Conservation (phyloP, 2,329 filamentous ascomycete genomes). For the Botryosphaeria dothidea region DNA sequence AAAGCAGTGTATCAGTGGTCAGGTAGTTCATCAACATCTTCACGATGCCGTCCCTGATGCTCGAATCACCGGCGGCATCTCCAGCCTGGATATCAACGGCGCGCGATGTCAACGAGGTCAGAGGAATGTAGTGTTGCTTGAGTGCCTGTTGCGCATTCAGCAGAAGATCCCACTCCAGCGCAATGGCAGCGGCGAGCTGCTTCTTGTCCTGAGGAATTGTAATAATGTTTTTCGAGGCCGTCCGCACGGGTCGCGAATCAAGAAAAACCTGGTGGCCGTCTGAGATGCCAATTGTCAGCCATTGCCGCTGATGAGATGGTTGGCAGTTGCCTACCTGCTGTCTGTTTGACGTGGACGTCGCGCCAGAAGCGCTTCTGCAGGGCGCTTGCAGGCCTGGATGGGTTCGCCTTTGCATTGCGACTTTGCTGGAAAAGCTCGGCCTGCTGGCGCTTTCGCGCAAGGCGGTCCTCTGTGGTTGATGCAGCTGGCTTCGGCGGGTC, state of each 20-base stretch:
- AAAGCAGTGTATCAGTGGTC: conserved; percentile 87
- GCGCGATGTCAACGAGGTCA: conserved; percentile 82
- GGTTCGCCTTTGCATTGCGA: conserved; percentile 43
- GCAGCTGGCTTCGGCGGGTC: conserved; percentile 54
- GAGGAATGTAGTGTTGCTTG: conserved; percentile 82
- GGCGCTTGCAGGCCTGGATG: conserved; percentile 48
- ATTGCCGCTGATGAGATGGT: not conserved
- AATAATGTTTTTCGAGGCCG: conserved; percentile 70
- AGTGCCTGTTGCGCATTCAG: conserved; percentile 80
- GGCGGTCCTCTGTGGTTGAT: conserved; percentile 49
- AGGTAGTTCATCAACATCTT: conserved; percentile 79
- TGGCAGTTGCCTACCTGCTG: conserved; percentile 52
- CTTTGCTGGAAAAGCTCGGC: conserved; percentile 50
- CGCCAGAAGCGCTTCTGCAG: conserved; percentile 85
- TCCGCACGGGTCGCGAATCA: conserved; percentile 77
- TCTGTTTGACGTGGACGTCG: conserved; percentile 67
- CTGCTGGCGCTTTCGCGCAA: conserved; percentile 53
- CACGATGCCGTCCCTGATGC: conserved; percentile 65
- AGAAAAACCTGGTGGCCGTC: conserved; percentile 68
- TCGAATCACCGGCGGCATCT: conserved; percentile 54
- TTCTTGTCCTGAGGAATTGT: conserved; percentile 73
- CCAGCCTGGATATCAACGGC: conserved; percentile 77
- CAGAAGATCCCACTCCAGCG: conserved; percentile 90
- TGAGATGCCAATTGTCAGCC: conserved; percentile 21
- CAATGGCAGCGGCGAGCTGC: conserved; percentile 80